These are phyloP conservation scores for Diaporthe amygdali DNA, from an alignment of 2,329 filamentous ascomycete genomes.

Conservation along the genomic window DNA sequence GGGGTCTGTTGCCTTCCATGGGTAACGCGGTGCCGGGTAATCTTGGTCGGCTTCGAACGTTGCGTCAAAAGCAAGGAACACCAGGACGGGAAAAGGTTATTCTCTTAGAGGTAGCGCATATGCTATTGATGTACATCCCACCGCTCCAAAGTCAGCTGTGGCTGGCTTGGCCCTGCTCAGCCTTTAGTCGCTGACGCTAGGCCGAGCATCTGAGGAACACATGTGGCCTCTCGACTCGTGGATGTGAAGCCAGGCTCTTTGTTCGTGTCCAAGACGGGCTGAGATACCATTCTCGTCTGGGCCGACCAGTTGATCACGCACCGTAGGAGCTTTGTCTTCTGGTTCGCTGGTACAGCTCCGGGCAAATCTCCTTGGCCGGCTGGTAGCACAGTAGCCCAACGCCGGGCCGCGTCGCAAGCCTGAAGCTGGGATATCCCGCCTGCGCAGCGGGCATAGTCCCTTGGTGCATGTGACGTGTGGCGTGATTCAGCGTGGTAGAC, in stretches of 20 bases:
- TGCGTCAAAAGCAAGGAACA: background rate
- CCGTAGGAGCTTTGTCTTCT: background rate
- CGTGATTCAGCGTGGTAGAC: slow-evolving; percentile 9
- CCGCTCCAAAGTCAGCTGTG: background rate
- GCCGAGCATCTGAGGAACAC: background rate
- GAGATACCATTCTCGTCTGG: background rate
- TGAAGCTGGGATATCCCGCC: slow-evolving; percentile 15
- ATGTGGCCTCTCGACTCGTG: background rate
- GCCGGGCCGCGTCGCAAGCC: background rate
- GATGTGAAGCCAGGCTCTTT: background rate
- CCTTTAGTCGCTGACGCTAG: background rate
- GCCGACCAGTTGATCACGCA: background rate
- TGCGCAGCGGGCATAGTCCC: background rate
- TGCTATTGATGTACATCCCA: background rate
- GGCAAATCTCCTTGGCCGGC: background rate
- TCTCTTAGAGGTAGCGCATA: background rate
- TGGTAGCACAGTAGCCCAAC: slow-evolving; percentile 3
- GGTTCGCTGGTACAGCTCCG: slow-evolving; percentile 1
- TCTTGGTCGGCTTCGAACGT: slow-evolving; percentile 1
- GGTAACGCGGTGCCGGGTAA: background rate
- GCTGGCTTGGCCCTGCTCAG: background rate
- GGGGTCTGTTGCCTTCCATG: slow-evolving; percentile 7
- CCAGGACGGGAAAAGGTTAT: background rate
- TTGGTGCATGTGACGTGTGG: slow-evolving; percentile 2
- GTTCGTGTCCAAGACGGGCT: background rate